Conservation (phyloP, 192 early-diverging fungal species). For the Anaeromyces robustus region DNA sequence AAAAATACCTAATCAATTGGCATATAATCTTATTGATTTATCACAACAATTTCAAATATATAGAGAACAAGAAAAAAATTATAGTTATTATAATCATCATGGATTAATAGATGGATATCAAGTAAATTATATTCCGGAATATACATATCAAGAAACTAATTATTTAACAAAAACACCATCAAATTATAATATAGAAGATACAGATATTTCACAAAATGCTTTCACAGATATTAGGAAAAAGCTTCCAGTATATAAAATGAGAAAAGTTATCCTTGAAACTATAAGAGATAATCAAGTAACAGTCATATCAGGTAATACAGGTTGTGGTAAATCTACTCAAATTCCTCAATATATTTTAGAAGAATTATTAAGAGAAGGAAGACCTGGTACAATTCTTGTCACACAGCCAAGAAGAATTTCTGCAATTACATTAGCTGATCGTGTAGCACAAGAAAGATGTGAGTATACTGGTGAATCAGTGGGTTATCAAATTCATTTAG, state of each 20-base stretch:
- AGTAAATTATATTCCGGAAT: not conserved
- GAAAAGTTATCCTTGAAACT: slow-evolving; percentile 31
- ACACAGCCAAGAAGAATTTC: slow-evolving; percentile 80
- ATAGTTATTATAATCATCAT: not conserved
- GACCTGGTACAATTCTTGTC: slow-evolving; percentile 45
- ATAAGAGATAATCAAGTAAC: slow-evolving; percentile 37
- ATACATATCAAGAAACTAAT: not conserved
- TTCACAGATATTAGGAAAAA: slow-evolving; percentile 17
- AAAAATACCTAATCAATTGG: not conserved
- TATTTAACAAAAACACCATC: not conserved
- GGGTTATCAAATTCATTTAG: slow-evolving; percentile 46
- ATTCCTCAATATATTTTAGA: slow-evolving; percentile 68
- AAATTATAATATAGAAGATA: not conserved
- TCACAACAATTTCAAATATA: not conserved
- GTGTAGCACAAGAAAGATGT: slow-evolving; percentile 47
- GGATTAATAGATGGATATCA: not conserved
- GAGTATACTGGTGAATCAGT: slow-evolving; percentile 23
- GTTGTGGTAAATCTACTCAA: slow-evolving; percentile 57
- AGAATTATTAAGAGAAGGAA: slow-evolving; percentile 20
- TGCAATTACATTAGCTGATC: slow-evolving; percentile 57
- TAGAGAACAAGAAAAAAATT: not conserved
- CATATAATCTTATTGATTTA: not conserved
- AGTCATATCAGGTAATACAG: slow-evolving; percentile 64
- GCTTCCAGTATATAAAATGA: slow-evolving; percentile 43
- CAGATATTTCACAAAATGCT: not conserved